Evolutionary conservation across 805 yeast genomes (phyloP).

Genomic region (Pichia heedii): DNA sequence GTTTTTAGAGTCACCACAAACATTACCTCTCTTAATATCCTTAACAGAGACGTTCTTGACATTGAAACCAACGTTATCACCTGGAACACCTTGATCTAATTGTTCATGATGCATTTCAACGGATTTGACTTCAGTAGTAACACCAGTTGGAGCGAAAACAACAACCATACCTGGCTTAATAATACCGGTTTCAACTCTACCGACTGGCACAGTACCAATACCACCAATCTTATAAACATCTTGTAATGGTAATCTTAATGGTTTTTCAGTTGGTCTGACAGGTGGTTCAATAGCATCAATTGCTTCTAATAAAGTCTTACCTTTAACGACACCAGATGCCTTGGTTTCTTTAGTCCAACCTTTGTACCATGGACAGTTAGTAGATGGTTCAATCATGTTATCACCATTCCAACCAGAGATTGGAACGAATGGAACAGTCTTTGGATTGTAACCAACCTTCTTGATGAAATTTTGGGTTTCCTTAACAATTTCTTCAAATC

Average conservation of each 20-base stretch:
- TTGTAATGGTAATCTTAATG: slow-evolving; percentile 83
- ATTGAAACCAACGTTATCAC: slow-evolving; percentile 89
- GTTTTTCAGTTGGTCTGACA: slow-evolving; percentile 73
- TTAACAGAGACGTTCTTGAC: slow-evolving; percentile 84
- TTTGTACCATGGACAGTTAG: slow-evolving; percentile 85
- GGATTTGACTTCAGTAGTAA: slow-evolving; percentile 83
- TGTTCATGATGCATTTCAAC: slow-evolving; percentile 85
- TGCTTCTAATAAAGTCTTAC: slow-evolving; percentile 80
- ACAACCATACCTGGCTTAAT: slow-evolving; percentile 83
- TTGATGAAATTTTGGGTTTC: slow-evolving; percentile 74
- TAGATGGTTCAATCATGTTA: slow-evolving; percentile 79
- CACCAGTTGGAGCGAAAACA: slow-evolving; percentile 70
- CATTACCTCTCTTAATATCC: slow-evolving; percentile 91
- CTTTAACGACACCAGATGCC: slow-evolving; percentile 53
- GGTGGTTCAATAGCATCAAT: slow-evolving; percentile 79
- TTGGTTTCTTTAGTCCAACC: slow-evolving; percentile 77
- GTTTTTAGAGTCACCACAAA: slow-evolving; percentile 82
- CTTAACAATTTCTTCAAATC: slow-evolving; percentile 71
- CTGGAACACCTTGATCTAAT: slow-evolving; percentile 72
- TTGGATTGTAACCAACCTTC: slow-evolving; percentile 80
- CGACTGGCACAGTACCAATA: slow-evolving; percentile 88
- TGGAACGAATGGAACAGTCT: slow-evolving; percentile 81
- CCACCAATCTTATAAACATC: slow-evolving; percentile 93
- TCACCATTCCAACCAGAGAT: slow-evolving; percentile 91
- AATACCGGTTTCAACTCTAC: slow-evolving; percentile 88